Base-by-base conservation (phyloP, 306 rosid genomes). In the Argentina anserina region DNA sequence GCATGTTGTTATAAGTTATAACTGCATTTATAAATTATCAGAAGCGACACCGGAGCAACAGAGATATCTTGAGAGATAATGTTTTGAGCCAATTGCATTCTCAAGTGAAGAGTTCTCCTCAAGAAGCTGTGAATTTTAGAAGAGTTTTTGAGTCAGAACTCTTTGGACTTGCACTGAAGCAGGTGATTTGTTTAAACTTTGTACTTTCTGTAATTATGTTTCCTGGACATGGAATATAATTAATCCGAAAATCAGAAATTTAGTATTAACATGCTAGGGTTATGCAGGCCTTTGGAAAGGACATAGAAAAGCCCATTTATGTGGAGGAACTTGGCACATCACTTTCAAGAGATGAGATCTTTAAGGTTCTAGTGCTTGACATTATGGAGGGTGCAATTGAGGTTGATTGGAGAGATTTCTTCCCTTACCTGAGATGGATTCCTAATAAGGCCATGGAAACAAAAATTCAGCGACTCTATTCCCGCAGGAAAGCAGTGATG, bases 391-490 rank as follows among this genome's bases (percentile, higher is more conserved):
- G 97, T 65, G 97, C 97, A 47, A 91, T 94, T 56, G 96, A 94
- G 67, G 93, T 94, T 79, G 99, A 94, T 65, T 94, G 99, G 99
- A 81, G 99, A 78, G 99, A 94, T 72, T 94, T 94, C 85, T 94
- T 94, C 78, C 99, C 99, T 3, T 91, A 91, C 79, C 82, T 94
- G 76, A 84, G 74, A 75, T 94, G 99, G 99, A 64, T 94, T 88
- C 99, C 99, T 18, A 94, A 94, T 79, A 87, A 56, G 76, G 58
- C 71, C 31, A 0, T 88, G 42, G 97, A 91, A 68, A 72, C 11
- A 69, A 91, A 83, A 47, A 84, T 94, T 61, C 80, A 41, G 49
- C 70, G 26, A 31, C 55, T 91, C 73, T 8, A 2, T 50, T 10
- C 8, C 63, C 75, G 80, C 33, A 83, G 97, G 79, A 71, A 62